Base-by-base conservation (phyloP, 139 green algal species). In the Chlamydomonas asymmetrica region DNA sequence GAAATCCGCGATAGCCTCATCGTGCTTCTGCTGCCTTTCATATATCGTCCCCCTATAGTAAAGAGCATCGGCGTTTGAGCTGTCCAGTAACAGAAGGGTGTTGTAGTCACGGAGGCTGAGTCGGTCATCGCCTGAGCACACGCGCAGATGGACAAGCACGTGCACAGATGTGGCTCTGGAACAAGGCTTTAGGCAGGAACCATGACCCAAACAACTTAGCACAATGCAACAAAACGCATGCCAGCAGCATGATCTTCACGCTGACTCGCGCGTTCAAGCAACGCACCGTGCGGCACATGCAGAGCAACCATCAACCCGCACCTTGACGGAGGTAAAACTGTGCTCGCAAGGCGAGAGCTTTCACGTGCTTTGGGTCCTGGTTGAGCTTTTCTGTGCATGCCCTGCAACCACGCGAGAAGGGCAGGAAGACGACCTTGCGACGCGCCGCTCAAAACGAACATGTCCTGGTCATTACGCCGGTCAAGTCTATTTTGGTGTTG, bases 1-100 rank as follows among this genome's bases (percentile, higher is more conserved):
- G 82, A 91, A 92, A 75, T 87, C 80, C 0, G 49, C 40, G 22
- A 95, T 94, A 3, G 91, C 91, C 5, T 85, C 63, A 31, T 94
- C 86, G 35, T 93, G 50, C 3, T 59, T 37, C 4, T 77, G 73
- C 37, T 85, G 71, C 79, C 88, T 88, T 63, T 91, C 80, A 57
- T 78, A 63, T 2, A 90, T 76, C 8, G 64, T 76, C 20, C 89
- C 90, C 29, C 84, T 71, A n/a, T 90, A 84, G 65, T 90, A 95
- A 3, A 84, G 70, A 0, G 92, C 91, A 63, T 96, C 91, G 34
- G 90, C 80, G 48, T 91, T 67, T 9, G 71, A 40, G 5, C 82
- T 67, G n/a, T 91, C 83, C 39, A 86, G 29, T 31, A 67, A 40
- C 43, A 95, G 68, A n/a, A 92, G 80, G 31, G 65, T 39, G 39